Conservation (phyloP, 306 rosid species). For the Cercis canadensis region DNA sequence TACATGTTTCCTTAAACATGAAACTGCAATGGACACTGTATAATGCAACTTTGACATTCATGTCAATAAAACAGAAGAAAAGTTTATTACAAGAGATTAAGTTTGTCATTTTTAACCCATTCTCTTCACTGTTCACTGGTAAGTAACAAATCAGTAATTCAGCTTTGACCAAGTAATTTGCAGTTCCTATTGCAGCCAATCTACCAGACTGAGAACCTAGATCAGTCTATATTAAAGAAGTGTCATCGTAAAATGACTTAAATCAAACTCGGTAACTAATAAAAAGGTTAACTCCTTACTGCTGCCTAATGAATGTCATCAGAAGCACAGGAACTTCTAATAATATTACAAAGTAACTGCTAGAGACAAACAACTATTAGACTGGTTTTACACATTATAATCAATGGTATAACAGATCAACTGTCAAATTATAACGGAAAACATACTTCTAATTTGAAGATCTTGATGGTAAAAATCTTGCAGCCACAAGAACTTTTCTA, state of each 20-base stretch:
- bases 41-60: conserved; percentile 9
- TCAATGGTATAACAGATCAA: conserved; percentile 21
- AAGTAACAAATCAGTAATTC: neutral
- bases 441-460: conserved; percentile 15
- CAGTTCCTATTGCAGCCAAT: neutral
- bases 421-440: conserved; percentile 16
- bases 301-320: neutral
- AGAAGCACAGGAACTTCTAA: too few relatives aligned
- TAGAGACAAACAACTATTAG: neutral
- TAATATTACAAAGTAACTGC: neutral
- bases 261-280: neutral
- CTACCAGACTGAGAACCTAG: conserved; percentile 7
- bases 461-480: conserved; percentile 14
- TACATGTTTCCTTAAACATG: too few relatives aligned
- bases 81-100: neutral
- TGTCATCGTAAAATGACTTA: neutral
- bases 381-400: conserved; percentile 1
- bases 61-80: neutral
- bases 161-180: neutral
- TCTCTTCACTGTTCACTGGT: neutral
- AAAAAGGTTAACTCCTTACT: neutral
- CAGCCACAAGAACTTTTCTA: conserved; percentile 13
- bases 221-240: conserved; percentile 17
- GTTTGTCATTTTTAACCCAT: neutral
- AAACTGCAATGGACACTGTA: neutral